Percentiles rank a stretch among this genome's conserved stretches.
phyloP scores from a whole-genome alignment of 202 grass and related monocot species.

The Setaria viridis region DNA sequence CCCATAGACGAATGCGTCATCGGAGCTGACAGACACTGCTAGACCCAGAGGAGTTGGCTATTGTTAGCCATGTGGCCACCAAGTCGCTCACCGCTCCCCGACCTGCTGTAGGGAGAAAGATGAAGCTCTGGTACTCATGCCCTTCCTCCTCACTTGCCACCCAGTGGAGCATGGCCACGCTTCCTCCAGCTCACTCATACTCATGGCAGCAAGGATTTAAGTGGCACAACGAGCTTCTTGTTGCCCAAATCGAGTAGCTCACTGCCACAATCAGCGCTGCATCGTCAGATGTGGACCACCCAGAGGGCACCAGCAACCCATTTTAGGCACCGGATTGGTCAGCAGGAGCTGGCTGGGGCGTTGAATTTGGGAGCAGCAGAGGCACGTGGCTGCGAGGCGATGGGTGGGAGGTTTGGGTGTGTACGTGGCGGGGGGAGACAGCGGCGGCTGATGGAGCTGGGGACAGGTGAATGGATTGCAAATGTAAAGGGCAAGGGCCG shows the following conservation, averaged over 20 bases:
- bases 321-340: neutral
- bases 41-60: neutral
- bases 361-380: neutral
- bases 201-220: neutral
- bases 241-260: neutral
- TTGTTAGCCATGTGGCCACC: neutral
- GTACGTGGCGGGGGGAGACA: neutral
- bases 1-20: neutral
- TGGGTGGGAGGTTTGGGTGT: neutral
- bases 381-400: neutral
- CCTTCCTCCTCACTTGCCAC: neutral
- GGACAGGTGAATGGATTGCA: neutral
- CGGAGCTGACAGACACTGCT: neutral
- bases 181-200: neutral
- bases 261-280: neutral
- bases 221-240: neutral
- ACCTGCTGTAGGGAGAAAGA: neutral
- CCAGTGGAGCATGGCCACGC: neutral
- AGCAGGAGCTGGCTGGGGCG: neutral
- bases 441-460: neutral
- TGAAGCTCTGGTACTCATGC: neutral
- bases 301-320: neutral
- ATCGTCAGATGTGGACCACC: neutral
- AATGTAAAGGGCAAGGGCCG: too few species aligned
- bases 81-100: neutral